Evolutionary conservation across 805 yeast genomes (phyloP).

Genomic region (Teunomyces tritomae): DNA sequence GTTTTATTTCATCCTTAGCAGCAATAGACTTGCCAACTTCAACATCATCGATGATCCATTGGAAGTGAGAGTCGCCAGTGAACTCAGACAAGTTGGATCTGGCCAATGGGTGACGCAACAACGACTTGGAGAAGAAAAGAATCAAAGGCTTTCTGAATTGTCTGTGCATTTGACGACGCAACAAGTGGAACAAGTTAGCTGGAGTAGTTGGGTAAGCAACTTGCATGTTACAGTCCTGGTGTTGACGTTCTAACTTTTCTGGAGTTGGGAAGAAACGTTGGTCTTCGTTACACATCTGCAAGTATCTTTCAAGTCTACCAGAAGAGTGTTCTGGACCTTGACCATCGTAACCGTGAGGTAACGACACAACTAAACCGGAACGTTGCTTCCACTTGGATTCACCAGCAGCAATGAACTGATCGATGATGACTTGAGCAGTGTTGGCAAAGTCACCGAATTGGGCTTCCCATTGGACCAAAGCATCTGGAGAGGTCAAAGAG

Average conservation of each 20-base stretch:
- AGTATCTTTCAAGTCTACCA: conserved; percentile 94
- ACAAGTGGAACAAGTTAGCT: conserved; percentile 90
- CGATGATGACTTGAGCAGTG: conserved; percentile 97
- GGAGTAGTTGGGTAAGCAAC: conserved; percentile 98
- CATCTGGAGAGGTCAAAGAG: conserved; percentile 95
- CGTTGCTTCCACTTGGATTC: conserved; percentile 99
- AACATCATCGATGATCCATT: conserved; percentile 92
- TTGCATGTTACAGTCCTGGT: conserved; percentile 98
- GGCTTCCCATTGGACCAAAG: conserved; percentile 98
- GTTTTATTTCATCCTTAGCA: conserved; percentile 79
- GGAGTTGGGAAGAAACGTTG: conserved; percentile 88
- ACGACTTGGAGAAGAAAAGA: conserved; percentile 85
- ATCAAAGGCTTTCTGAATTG: conserved; percentile 94
- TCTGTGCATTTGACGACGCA: conserved; percentile 99
- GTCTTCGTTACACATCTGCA: conserved; percentile 95
- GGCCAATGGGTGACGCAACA: conserved; percentile 97
- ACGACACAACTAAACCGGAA: conserved; percentile 89
- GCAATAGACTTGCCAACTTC: conserved; percentile 79
- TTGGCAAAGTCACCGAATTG: conserved; percentile 99
- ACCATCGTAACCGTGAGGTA: conserved; percentile 99
- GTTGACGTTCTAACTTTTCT: conserved; percentile 91
- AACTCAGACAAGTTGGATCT: conserved; percentile 81
- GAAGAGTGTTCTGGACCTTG: conserved; percentile 99
- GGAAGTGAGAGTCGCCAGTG: conserved; percentile 88
- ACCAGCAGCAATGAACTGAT: conserved; percentile 95